Evolutionary conservation across 2,329 filamentous ascomycete genomes (phyloP).

Genomic region (Ophiocordyceps unilateralis): DNA sequence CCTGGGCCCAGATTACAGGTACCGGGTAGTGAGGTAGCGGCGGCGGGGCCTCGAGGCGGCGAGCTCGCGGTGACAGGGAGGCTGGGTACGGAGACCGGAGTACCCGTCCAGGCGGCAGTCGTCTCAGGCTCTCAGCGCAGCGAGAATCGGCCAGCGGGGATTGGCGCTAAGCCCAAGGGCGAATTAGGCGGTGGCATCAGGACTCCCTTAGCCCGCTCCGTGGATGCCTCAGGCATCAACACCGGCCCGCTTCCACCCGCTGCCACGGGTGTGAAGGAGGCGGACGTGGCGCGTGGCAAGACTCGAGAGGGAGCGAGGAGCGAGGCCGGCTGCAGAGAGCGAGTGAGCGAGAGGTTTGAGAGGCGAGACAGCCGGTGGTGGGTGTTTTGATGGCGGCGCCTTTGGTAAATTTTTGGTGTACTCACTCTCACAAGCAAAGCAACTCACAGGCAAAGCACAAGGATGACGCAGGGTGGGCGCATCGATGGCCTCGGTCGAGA

Average conservation of each 20-base stretch:
- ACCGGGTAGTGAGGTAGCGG: not conserved
- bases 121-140: constrained; percentile 2
- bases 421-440: too few species aligned
- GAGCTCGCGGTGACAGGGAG: not conserved
- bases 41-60: not conserved
- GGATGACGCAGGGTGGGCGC: too few species aligned
- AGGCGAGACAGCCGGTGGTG: not conserved
- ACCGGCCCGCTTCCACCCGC: not conserved
- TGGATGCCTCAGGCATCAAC: constrained; percentile 6
- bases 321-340: not conserved
- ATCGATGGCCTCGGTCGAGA: too few species aligned
- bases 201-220: constrained; percentile 13
- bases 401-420: not conserved
- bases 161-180: constrained; percentile 17
- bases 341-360: not conserved
- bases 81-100: not conserved
- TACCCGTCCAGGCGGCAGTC: not conserved
- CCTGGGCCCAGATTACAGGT: not conserved
- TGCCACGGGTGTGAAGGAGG: not conserved
- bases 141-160: constrained; percentile 6
- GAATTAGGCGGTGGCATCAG: constrained; percentile 16
- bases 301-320: not conserved
- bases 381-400: not conserved
- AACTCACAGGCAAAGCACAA: too few species aligned
- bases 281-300: not conserved